Conservation (phyloP, 768 basidiomycete genomes). For the Leccinellum rugosiceps region DNA sequence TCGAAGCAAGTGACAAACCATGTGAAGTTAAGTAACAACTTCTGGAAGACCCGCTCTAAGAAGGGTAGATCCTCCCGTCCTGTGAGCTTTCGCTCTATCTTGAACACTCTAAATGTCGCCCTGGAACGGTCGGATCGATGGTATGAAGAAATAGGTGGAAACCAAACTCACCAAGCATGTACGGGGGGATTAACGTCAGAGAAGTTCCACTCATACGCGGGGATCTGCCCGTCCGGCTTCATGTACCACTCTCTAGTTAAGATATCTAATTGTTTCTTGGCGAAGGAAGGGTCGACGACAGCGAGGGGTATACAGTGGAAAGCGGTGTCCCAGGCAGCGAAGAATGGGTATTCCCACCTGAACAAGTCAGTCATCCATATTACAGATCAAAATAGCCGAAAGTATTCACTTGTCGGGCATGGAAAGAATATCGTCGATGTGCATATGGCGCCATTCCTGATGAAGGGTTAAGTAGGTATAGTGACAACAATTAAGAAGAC, state of each 20-base stretch:
- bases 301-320: constrained; percentile 99
- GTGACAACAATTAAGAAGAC: constrained; percentile 16
- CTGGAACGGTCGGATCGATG: constrained; percentile 32
- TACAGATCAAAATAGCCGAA: background rate
- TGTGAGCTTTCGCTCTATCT: constrained; percentile 95
- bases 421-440: constrained; percentile 92
- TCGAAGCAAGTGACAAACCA: constrained; percentile 50
- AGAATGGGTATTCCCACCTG: constrained; percentile 99
- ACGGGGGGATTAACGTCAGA: constrained; percentile 98
- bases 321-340: constrained; percentile 98
- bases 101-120: constrained; percentile 98
- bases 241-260: constrained; percentile 99
- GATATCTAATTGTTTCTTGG: constrained; percentile 96
- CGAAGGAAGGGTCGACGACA: constrained; percentile 90
- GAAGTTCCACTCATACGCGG: constrained; percentile 99
- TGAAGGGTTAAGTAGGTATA: background rate
- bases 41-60: constrained; percentile 98
- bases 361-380: constrained; percentile 4
- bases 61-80: constrained; percentile 89
- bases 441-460: constrained; percentile 94
- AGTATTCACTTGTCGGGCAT: constrained; percentile 93
- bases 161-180: constrained; percentile 76
- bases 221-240: constrained; percentile 98
- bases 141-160: background rate
- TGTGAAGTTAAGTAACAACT: constrained; percentile 93